A percentile compares a stretch with the other conserved stretches of the same genome.
phyloP scores from a whole-genome alignment of 148 eudicot species.

The Persicaria maculosa region DNA sequence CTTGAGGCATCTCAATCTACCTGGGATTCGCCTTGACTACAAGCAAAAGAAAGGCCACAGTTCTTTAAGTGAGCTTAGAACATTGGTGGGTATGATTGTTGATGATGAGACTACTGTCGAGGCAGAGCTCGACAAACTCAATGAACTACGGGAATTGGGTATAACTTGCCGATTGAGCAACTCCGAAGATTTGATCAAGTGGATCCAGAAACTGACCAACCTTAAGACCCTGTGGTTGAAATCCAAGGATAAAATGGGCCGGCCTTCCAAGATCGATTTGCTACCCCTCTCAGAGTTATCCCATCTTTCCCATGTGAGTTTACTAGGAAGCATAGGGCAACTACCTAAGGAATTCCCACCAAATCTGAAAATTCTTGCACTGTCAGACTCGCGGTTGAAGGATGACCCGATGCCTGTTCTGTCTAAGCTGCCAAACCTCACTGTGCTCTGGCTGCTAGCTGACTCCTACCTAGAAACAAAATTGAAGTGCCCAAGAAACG shows the following conservation, averaged over 20 bases:
- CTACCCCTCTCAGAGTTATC: slow-evolving; percentile 16
- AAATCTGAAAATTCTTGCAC: slow-evolving; percentile 29
- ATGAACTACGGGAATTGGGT: slow-evolving; percentile 34
- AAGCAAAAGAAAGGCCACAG: neutral
- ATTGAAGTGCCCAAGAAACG: slow-evolving; percentile 22
- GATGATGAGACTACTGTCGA: slow-evolving; percentile 19
- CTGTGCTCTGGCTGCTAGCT: slow-evolving; percentile 39
- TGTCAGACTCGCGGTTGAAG: slow-evolving; percentile 29
- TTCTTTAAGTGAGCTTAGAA: slow-evolving; percentile 20
- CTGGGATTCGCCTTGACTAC: slow-evolving; percentile 22
- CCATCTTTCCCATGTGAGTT: slow-evolving; percentile 28
- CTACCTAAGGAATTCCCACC: slow-evolving; percentile 27
- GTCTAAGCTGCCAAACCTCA: slow-evolving; percentile 22
- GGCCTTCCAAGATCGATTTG: slow-evolving; percentile 21
- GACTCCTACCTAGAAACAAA: slow-evolving; percentile 24
- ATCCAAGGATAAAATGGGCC: slow-evolving; percentile 29
- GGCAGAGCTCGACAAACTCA: slow-evolving; percentile 15
- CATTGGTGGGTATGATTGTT: slow-evolving; percentile 36
- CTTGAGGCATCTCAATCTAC: slow-evolving; percentile 37
- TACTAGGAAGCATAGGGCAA: slow-evolving; percentile 27
- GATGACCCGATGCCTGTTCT: slow-evolving; percentile 36
- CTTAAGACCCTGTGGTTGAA: slow-evolving; percentile 32
- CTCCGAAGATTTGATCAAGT: slow-evolving; percentile 13
- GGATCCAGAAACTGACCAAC: slow-evolving; percentile 22
- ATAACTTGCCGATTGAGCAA: slow-evolving; percentile 23